Percentiles rank a stretch among this genome's conserved stretches.
These are phyloP conservation scores for Paecilomyces niveus DNA, from an alignment of 2,329 filamentous ascomycete genomes.

Conservation along the genomic window DNA sequence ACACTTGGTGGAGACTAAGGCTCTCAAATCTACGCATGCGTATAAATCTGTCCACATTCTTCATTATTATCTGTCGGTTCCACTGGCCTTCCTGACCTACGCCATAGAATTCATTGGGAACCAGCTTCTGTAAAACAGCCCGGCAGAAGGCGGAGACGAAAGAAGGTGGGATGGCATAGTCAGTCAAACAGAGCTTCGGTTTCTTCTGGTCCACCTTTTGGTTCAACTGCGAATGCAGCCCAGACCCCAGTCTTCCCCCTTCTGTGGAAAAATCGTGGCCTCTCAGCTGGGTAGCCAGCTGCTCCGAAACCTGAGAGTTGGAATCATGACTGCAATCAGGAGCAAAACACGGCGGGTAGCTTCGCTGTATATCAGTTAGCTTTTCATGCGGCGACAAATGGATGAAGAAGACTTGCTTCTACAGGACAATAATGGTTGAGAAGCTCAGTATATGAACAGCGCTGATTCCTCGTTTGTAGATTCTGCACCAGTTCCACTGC, in stretches of 20 bases:
- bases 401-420: slow-evolving; percentile 28
- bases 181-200: slow-evolving; percentile 45
- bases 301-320: neutral
- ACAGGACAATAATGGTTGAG: slow-evolving; percentile 73
- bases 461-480: slow-evolving; percentile 62
- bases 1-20: slow-evolving; percentile 69
- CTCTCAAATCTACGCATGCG: slow-evolving; percentile 72
- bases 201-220: neutral
- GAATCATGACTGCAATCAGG: neutral
- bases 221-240: slow-evolving; percentile 4
- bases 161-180: slow-evolving; percentile 59
- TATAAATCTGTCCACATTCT: slow-evolving; percentile 70
- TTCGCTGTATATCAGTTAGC: slow-evolving; percentile 7
- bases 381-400: slow-evolving; percentile 8
- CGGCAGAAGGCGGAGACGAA: slow-evolving; percentile 83
- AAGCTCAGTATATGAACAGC: slow-evolving; percentile 73
- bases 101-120: slow-evolving; percentile 74
- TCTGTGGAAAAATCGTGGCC: neutral
- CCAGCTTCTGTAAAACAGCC: slow-evolving; percentile 62
- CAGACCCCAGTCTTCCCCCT: neutral
- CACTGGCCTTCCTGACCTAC: slow-evolving; percentile 41
- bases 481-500: slow-evolving; percentile 54
- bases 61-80: slow-evolving; percentile 59
- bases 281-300: neutral
- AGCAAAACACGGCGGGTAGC: slow-evolving; percentile 10